These are phyloP conservation scores for Arthrobotrys pseudoclavata DNA, from an alignment of 2,329 filamentous ascomycete species.

Conservation along the genomic window DNA sequence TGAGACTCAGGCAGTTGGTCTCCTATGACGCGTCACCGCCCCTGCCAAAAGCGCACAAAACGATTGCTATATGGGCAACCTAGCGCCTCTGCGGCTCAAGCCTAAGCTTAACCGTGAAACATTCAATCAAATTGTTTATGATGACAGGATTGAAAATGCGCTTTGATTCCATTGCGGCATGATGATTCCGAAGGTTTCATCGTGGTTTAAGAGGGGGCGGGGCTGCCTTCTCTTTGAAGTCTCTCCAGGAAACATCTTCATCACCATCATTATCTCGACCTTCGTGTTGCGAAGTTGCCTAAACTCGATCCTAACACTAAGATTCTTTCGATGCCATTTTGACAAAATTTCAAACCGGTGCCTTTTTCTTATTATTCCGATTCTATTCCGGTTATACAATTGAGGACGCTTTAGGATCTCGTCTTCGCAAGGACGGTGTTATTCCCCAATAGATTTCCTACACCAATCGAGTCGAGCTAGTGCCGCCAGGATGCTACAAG, in stretches of 20 bases:
- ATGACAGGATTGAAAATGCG: not conserved
- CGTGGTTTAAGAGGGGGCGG: constrained; percentile 43
- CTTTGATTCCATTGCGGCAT: constrained; percentile 11
- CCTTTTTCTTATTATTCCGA: not conserved
- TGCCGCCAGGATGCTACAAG: constrained; percentile 44
- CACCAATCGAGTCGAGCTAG: constrained; percentile 3
- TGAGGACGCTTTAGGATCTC: not conserved
- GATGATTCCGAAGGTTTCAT: constrained; percentile 15
- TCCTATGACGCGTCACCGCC: constrained; percentile 50
- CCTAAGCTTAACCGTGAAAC: constrained; percentile 48
- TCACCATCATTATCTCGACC: not conserved
- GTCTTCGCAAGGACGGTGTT: constrained; percentile 5
- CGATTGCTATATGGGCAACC: constrained; percentile 41
- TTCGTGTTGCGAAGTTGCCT: constrained; percentile 41
- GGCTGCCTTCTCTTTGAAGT: constrained; percentile 21
- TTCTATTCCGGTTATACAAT: not conserved
- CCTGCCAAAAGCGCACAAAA: constrained; percentile 43
- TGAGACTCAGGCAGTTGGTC: constrained; percentile 8
- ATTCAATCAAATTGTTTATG: constrained; percentile 24
- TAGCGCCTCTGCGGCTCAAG: constrained; percentile 44
- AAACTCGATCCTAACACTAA: constrained; percentile 25
- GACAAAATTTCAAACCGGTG: constrained; percentile 7
- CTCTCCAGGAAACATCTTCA: constrained; percentile 1
- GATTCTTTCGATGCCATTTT: constrained; percentile 6
- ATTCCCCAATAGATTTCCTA: not conserved